Conservation (phyloP, 495 filamentous ascomycete species). For the Apiosordaria backusii region DNA sequence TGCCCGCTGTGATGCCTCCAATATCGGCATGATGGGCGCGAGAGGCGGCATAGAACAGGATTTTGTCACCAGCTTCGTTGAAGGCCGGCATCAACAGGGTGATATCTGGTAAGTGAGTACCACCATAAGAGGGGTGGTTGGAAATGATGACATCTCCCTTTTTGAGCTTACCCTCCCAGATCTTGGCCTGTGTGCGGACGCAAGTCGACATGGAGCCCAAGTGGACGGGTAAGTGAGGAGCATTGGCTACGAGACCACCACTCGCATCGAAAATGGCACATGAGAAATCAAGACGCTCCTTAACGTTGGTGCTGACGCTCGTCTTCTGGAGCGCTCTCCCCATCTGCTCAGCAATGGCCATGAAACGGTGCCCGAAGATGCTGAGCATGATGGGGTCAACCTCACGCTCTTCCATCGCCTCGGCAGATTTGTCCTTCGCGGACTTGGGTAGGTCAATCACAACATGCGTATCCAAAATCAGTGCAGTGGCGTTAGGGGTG, state of each 20-base stretch:
- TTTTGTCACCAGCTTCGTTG: conserved; percentile 65
- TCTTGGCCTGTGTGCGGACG: conserved; percentile 85
- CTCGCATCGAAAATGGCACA: conserved; percentile 90
- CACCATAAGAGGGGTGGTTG: conserved; percentile 93
- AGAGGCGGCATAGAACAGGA: conserved; percentile 95
- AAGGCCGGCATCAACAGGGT: conserved; percentile 95
- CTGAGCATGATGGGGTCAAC: conserved; percentile 88
- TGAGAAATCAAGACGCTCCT: conserved; percentile 94
- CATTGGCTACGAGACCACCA: conserved; percentile 92
- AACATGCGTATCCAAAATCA: conserved; percentile 72
- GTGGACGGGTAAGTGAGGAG: conserved; percentile 92
- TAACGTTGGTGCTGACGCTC: conserved; percentile 95
- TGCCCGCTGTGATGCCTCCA: conserved; percentile 90
- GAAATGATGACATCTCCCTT: conserved; percentile 92
- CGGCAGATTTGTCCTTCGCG: conserved; percentile 43
- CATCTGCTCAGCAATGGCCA: conserved; percentile 99
- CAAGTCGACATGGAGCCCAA: conserved; percentile 92
- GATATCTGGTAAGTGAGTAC: conserved; percentile 79
- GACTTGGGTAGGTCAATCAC: conserved; percentile 64
- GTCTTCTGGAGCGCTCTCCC: conserved; percentile 94
- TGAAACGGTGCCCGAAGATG: conserved; percentile 95
- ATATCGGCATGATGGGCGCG: conserved; percentile 97
- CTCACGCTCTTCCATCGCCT: conserved; percentile 47
- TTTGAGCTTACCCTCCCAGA: conserved; percentile 86
- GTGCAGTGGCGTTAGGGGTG: conserved; percentile 68